Evolutionary conservation across 805 yeast genomes (phyloP), one percentile per base, ranked within the genome.

Genomic region (Candida montana): DNA sequence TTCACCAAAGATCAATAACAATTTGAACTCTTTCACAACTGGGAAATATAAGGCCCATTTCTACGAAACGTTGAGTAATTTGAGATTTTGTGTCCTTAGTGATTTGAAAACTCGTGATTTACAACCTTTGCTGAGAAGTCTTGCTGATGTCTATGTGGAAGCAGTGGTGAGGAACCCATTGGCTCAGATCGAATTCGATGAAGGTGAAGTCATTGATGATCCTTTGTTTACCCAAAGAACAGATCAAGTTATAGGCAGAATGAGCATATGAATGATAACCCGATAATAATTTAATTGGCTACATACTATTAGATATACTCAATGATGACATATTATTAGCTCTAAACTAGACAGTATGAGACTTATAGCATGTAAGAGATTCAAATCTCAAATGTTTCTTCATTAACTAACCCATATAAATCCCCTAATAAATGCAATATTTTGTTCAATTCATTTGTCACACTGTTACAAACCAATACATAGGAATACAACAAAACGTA

Each of bases 1-100:
- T 17, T 21, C 24, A 9, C 24, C 6, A 21, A 6, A 9, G 24
- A 9, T 21, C 24, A 41, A 41, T 9, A 41, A 41, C 28, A 23
- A 33, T 9, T 66, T 81, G 37, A 67, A 66, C 29, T 72, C 81
- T 2, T 79, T 77, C 52, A 63, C 83, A n/a, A 86, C 96, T 1
- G 79, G 86, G 2, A 74, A 76, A 47, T 90, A 83, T 61, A 72
- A 90, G 48, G 78, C 87, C 21, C 97, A 91, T 58, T 81, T 77
- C 50, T 75, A 71, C 53, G 96, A 88, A 59, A 79, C 95, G 1
- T 77, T 88, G 5, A 75, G 93, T 2, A 89, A 88, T 29, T 63
- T 90, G 44, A 79, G 86, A 60, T 79, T 91, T 52, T 80, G 85
- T 27, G 57, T 90, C 19, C 61, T 89, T 23, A 79, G 91, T 8